Evolutionary conservation across 176 grass and related monocot species (phyloP), one percentile per base, ranked within the genome.

Genomic region (Microstegium vimineum): DNA sequence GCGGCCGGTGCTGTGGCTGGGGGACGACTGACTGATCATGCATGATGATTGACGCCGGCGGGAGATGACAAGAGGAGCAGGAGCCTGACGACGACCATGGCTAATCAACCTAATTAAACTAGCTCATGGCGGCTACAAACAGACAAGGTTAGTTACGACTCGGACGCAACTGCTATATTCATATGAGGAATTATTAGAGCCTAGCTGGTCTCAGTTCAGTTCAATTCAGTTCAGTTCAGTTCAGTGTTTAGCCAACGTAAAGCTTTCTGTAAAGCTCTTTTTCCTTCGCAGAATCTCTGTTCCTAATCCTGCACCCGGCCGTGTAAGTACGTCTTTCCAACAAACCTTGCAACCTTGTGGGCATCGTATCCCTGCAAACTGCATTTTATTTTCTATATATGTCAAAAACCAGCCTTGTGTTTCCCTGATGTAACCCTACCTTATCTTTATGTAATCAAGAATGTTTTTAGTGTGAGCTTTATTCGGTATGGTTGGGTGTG

Each of bases 61-160:
- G 38, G 37, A 71, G 12, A 38, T 9, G 68, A 43, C n/a, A 45
- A 27, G 36, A 70, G 12, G 13, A 14, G 36, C 20, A 70, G 12
- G 13, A 14, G 36, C 20, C 22, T 36, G 66, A 40, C 66, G 36
- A 41, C 22, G 51, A n/a, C 2, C 35, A 6, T 40, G 66, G 22
- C 66, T 25, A 69, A 69, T 69, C 68, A 71, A 71, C 68, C 68
- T 16, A 16, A 71, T 71, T 71, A 71, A 71, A 43, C 68, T 42
- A 71, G n/a, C 43, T 43, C n/a, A 2, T 51, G 38, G 68, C 68
- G 68, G 68, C 68, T 42, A 18, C 36, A 71, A 43, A 3, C 38
- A 0, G 38, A 71, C 38, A 27, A 8, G 68, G 23, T 85, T 79
- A 80, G 84, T 56, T 51, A 51, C 47, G 47, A 51, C 47, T 20